These are phyloP conservation scores for Dittrichia graveolens DNA, from an alignment of 129 eudicot species.

Conservation along the genomic window DNA sequence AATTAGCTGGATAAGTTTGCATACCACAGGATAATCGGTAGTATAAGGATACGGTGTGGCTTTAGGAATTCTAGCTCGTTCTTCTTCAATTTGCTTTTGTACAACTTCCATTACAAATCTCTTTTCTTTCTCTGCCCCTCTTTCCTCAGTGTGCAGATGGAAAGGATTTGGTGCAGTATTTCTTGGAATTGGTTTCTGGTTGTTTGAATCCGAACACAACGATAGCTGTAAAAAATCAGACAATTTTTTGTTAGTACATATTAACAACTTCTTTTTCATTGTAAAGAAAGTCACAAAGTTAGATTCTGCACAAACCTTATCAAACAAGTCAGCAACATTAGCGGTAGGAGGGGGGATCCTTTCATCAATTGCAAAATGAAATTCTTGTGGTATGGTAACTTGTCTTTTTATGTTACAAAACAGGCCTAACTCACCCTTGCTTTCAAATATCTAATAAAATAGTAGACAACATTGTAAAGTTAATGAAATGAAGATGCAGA, in stretches of 20 bases:
- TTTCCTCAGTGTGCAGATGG: conserved; percentile 85
- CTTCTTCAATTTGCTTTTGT: conserved; percentile 85
- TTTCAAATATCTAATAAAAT: conserved; percentile 69
- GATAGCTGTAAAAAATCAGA: conserved; percentile 67
- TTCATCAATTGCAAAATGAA: conserved; percentile 81
- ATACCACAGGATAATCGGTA: conserved; percentile 93
- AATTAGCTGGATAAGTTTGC: not conserved
- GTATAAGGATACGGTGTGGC: conserved; percentile 92
- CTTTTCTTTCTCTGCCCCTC: conserved; percentile 87
- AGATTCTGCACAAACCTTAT: conserved; percentile 53
- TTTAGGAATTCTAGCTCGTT: conserved; percentile 78
- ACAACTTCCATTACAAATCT: conserved; percentile 60
- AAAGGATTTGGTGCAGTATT: conserved; percentile 83
- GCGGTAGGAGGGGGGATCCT: conserved; percentile 69
- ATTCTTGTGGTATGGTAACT: conserved; percentile 86
- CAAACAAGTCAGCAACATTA: conserved; percentile 67
- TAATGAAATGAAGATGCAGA: not conserved
- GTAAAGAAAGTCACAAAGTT: too few relatives aligned
- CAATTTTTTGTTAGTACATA: conserved; percentile 2
- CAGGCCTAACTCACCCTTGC: conserved; percentile 86
- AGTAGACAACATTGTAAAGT: not conserved
- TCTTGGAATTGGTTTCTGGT: conserved; percentile 59
- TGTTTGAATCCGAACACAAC: conserved; percentile 53
- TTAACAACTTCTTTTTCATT: not conserved
- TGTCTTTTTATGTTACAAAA: conserved; percentile 76